Evolutionary conservation across 495 filamentous ascomycete genomes (phyloP).

Genomic region (Elasticomyces elasticus): DNA sequence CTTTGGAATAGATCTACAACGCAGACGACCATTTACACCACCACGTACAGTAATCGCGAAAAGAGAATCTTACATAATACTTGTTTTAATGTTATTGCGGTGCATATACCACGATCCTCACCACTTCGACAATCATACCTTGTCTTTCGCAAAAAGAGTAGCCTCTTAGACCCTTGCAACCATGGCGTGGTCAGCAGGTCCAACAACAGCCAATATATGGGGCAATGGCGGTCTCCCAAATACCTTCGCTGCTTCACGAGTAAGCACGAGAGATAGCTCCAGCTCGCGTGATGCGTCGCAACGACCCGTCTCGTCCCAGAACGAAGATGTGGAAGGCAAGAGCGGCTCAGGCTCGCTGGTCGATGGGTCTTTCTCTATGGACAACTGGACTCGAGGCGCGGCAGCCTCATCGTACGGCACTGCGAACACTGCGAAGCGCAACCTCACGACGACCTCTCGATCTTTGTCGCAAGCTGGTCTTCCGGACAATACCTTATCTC

Average conservation of each 20-base stretch:
- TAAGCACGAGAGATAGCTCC: constrained; percentile 5
- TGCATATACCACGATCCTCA: background rate
- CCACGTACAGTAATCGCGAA: background rate
- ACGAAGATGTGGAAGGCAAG: constrained; percentile 36
- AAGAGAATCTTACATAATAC: background rate
- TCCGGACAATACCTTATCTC: constrained; percentile 13
- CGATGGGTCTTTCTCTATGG: constrained; percentile 50
- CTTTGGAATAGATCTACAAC: background rate
- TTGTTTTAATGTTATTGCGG: background rate
- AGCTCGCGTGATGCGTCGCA: constrained; percentile 1
- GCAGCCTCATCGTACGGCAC: too few species aligned
- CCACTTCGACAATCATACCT: too few species aligned
- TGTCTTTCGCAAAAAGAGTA: background rate
- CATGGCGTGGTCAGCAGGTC: background rate
- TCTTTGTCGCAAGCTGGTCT: background rate
- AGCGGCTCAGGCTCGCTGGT: constrained; percentile 58
- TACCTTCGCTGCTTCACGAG: constrained; percentile 34
- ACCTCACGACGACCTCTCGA: background rate
- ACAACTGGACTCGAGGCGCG: constrained; percentile 43
- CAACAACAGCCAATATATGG: constrained; percentile 55
- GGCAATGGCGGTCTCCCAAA: constrained; percentile 43
- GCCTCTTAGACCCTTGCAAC: background rate
- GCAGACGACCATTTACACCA: background rate
- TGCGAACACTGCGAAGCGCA: constrained; percentile 1
- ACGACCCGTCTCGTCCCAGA: background rate